Conservation (phyloP, 192 early-diverging fungal genomes). For the Mortierella alpina region DNA sequence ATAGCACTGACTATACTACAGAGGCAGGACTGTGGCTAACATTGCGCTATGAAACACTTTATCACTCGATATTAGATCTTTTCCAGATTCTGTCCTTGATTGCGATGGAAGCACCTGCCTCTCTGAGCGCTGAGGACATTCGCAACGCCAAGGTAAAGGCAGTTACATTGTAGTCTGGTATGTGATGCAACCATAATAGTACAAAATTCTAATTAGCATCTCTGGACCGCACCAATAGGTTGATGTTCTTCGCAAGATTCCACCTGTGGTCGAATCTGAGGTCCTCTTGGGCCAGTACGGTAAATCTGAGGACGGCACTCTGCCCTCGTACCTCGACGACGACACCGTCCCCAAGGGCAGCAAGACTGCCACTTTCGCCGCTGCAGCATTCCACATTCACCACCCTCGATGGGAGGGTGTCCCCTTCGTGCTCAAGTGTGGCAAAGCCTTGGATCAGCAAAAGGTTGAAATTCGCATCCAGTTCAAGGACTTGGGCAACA, state of each 20-base stretch:
- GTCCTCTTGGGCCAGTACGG: conserved; percentile 93
- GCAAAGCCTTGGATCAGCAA: conserved; percentile 87
- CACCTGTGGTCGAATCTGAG: conserved; percentile 83
- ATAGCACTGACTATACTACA: not conserved
- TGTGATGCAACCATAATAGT: not conserved
- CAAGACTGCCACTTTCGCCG: conserved; percentile 92
- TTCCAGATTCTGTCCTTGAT: conserved; percentile 92
- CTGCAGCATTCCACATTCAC: conserved; percentile 87
- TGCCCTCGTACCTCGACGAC: conserved; percentile 96
- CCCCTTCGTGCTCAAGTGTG: conserved; percentile 88
- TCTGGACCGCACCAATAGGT: conserved; percentile 25
- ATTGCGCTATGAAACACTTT: not conserved
- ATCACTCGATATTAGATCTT: conserved; percentile 62
- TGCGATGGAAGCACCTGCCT: conserved; percentile 92
- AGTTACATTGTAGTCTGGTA: not conserved
- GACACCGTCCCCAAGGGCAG: conserved; percentile 87
- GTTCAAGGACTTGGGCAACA: conserved; percentile 77
- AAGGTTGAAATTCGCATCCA: conserved; percentile 95
- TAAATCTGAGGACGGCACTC: conserved; percentile 77
- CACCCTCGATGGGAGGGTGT: conserved; percentile 97
- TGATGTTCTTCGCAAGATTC: conserved; percentile 82
- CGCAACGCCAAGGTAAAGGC: conserved; percentile 85
- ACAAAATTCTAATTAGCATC: not conserved
- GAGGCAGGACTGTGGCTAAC: not conserved
- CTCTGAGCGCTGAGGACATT: conserved; percentile 88